These are phyloP conservation scores for Globisporangium echinulatum DNA, from an alignment of 352 stramenopile species.

Conservation along the genomic window DNA sequence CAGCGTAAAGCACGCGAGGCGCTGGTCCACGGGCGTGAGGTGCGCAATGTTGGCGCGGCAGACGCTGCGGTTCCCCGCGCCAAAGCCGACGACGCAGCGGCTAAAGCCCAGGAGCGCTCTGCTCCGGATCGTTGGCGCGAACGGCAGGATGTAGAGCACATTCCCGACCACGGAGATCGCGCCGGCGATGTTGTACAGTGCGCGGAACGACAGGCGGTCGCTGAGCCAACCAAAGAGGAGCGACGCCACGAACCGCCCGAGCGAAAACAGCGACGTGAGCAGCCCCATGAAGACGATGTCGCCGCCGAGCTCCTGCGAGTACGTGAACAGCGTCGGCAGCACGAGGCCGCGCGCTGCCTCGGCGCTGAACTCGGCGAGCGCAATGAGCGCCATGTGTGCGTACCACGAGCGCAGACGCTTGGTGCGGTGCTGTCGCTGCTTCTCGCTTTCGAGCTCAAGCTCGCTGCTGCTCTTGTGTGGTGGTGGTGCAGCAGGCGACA, in stretches of 20 bases:
- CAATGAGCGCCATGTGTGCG: constrained; percentile 47
- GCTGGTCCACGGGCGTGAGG: constrained; percentile 48
- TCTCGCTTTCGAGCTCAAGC: not conserved
- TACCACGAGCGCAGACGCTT: constrained; percentile 33
- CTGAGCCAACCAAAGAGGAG: constrained; percentile 55
- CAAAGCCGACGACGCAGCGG: constrained; percentile 63
- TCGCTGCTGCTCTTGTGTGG: not conserved
- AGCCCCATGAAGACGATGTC: constrained; percentile 49
- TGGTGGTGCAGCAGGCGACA: not conserved
- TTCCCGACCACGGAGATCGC: constrained; percentile 46
- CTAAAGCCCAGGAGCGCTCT: constrained; percentile 37
- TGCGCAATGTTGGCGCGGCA: constrained; percentile 65
- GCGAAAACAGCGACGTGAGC: constrained; percentile 57
- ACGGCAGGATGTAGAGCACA: constrained; percentile 47
- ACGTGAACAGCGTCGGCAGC: constrained; percentile 62
- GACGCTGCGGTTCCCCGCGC: constrained; percentile 62
- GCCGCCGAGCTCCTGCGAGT: constrained; percentile 46
- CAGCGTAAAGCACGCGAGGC: constrained; percentile 56
- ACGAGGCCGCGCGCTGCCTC: constrained; percentile 57
- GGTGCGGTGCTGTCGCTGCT: not conserved
- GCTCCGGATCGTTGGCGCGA: constrained; percentile 29
- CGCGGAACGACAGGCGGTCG: constrained; percentile 51
- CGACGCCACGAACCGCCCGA: constrained; percentile 55
- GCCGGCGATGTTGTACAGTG: constrained; percentile 42
- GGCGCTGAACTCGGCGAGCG: constrained; percentile 49